A percentile compares a stretch with the other conserved stretches of the same genome.
These are phyloP conservation scores for Macrolepiota dolichaula DNA, from an alignment of 768 basidiomycete species.

Conservation along the genomic window DNA sequence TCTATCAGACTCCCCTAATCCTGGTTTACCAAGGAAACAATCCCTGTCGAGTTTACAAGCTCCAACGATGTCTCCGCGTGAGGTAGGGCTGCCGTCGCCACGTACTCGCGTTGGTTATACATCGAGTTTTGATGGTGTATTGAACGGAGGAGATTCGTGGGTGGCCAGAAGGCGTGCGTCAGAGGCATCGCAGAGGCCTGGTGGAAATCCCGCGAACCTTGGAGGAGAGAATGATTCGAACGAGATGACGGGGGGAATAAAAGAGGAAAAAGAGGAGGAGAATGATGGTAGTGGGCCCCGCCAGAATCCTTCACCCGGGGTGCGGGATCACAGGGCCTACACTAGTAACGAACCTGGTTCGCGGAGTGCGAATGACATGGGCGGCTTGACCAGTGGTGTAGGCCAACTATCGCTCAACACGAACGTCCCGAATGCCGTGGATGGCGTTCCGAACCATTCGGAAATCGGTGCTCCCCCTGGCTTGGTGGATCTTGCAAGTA, in stretches of 20 bases:
- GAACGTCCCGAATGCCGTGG: constrained; percentile 1
- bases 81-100: constrained; percentile 58
- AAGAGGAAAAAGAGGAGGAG: constrained; percentile 56
- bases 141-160: constrained; percentile 69
- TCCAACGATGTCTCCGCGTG: constrained; percentile 55
- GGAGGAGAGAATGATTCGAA: constrained; percentile 39
- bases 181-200: constrained; percentile 46
- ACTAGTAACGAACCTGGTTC: neutral
- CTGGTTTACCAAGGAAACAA: constrained; percentile 58
- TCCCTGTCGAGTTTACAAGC: constrained; percentile 63
- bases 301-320: constrained; percentile 7
- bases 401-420: constrained; percentile 10
- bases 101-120: constrained; percentile 58
- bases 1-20: constrained; percentile 53
- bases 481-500: constrained; percentile 47
- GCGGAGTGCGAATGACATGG: neutral
- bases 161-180: constrained; percentile 58
- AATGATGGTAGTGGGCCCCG: constrained; percentile 14
- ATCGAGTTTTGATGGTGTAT: constrained; percentile 70
- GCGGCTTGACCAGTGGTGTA: neutral
- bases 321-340: neutral
- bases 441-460: constrained; percentile 3
- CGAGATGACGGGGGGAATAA: constrained; percentile 44
- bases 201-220: constrained; percentile 27
- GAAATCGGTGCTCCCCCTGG: constrained; percentile 39